Conservation (phyloP, 495 filamentous ascomycete genomes). For the Aspergillus sclerotioniger region DNA sequence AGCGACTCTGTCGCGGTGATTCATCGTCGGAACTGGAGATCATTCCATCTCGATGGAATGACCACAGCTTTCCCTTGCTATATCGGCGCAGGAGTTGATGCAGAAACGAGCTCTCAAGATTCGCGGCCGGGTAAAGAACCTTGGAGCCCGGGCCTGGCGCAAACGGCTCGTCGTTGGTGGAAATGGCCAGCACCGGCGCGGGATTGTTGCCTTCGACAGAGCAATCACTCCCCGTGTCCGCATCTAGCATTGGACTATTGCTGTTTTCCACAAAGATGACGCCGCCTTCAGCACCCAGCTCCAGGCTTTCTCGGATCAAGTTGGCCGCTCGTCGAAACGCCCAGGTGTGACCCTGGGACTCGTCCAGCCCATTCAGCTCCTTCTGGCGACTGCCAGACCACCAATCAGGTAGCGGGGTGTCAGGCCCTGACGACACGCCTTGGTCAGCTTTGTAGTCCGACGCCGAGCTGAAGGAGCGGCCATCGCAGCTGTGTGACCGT, state of each 20-base stretch:
- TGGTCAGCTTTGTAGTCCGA: conserved; percentile 30
- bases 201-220: conserved; percentile 30
- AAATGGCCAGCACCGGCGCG: conserved; percentile 38
- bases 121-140: conserved; percentile 33
- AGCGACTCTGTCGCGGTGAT: conserved; percentile 21
- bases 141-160: conserved; percentile 33
- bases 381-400: conserved; percentile 34
- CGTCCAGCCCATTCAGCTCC: conserved; percentile 31
- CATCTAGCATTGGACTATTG: conserved; percentile 28
- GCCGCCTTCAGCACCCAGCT: conserved; percentile 49
- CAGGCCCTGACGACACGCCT: conserved; percentile 22
- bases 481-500: conserved; percentile 29
- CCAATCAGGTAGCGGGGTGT: conserved; percentile 41
- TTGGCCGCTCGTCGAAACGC: conserved; percentile 57
- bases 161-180: conserved; percentile 41
- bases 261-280: conserved; percentile 54
- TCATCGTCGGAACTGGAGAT: conserved; percentile 44
- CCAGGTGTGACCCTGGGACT: conserved; percentile 41
- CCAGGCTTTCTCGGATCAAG: conserved; percentile 55
- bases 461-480: conserved; percentile 30
- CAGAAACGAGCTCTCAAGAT: conserved; percentile 43
- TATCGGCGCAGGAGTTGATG: conserved; percentile 55
- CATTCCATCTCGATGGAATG: conserved; percentile 54
- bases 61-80: conserved; percentile 63
- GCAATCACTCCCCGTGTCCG: conserved; percentile 35